These are phyloP conservation scores for Aspergillus chevalieri DNA, from an alignment of 2,329 filamentous ascomycete genomes.

Conservation along the genomic window DNA sequence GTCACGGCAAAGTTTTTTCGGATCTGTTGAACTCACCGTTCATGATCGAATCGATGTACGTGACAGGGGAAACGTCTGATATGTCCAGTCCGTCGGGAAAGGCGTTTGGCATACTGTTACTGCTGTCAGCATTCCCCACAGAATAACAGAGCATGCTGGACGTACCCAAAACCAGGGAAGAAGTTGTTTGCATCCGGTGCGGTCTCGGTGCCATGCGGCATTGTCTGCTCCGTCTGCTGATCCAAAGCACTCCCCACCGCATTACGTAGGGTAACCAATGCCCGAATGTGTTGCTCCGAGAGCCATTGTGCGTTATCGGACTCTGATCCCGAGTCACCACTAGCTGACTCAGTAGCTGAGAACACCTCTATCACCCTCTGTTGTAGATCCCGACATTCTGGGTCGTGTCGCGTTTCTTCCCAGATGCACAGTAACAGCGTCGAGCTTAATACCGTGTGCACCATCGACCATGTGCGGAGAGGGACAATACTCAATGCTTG, in stretches of 20 bases:
- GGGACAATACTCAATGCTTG: conserved; percentile 26
- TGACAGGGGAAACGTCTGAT: conserved; percentile 18
- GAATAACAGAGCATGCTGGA: neutral
- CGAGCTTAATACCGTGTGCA: conserved; percentile 29
- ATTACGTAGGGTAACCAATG: conserved; percentile 20
- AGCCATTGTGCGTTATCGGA: conserved; percentile 23
- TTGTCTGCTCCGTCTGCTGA: conserved; percentile 5
- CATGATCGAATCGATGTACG: conserved; percentile 26
- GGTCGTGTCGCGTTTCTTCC: conserved; percentile 26
- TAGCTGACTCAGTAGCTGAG: conserved; percentile 12
- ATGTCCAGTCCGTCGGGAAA: conserved; percentile 9
- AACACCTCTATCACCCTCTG: conserved; percentile 27
- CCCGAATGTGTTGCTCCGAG: conserved; percentile 23
- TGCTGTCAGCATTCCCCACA: neutral
- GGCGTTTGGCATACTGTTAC: neutral
- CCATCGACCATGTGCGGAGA: conserved; percentile 29
- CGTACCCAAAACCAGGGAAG: neutral
- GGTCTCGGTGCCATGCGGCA: neutral
- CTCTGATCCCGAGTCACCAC: conserved; percentile 5
- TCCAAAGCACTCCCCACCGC: conserved; percentile 12
- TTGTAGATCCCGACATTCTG: conserved; percentile 23
- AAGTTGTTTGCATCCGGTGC: neutral
- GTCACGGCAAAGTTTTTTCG: neutral
- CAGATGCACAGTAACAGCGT: conserved; percentile 29
- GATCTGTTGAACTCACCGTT: conserved; percentile 7